Evolutionary conservation across 306 rosid genomes (phyloP).

Genomic region (Dalbergia oliveri): DNA sequence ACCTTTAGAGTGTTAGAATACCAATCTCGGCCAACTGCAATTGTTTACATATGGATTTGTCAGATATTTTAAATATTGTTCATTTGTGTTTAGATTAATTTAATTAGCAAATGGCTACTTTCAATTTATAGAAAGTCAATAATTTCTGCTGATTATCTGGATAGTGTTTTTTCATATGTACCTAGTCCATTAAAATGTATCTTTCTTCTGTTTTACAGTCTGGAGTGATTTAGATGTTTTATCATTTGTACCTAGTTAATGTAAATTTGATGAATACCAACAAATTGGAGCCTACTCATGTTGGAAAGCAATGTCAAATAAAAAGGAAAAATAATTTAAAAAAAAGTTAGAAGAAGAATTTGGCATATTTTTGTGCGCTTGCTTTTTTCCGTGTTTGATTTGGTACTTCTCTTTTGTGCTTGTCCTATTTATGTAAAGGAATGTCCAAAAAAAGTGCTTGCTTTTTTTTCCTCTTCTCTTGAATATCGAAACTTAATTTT

Average conservation of each 20-base stretch:
- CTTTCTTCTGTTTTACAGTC: not conserved
- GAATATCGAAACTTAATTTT: not conserved
- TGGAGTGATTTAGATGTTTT: not conserved
- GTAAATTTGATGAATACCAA: not conserved
- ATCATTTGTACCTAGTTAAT: not conserved
- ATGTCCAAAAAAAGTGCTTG: too few relatives aligned
- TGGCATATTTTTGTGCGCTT: not conserved
- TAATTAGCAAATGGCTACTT: not conserved
- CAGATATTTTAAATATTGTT: too few relatives aligned
- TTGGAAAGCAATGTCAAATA: conserved; percentile 14
- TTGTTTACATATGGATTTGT: not conserved
- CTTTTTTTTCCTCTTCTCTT: not conserved
- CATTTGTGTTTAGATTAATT: not conserved
- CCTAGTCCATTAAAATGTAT: not conserved
- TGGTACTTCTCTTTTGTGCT: too few relatives aligned
- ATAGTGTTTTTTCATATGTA: not conserved
- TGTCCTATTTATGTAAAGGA: too few relatives aligned
- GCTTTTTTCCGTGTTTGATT: conserved; percentile 8
- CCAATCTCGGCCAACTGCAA: not conserved
- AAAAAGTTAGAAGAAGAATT: not conserved
- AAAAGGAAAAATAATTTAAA: not conserved
- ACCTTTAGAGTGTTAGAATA: too few relatives aligned
- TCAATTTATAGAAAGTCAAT: not conserved
- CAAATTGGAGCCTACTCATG: conserved; percentile 15
- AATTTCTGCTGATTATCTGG: not conserved